Percentiles rank a stretch among this genome's conserved stretches.
phyloP scores from a whole-genome alignment of 2,329 filamentous ascomycete genomes.

The Amauroascus niger region DNA sequence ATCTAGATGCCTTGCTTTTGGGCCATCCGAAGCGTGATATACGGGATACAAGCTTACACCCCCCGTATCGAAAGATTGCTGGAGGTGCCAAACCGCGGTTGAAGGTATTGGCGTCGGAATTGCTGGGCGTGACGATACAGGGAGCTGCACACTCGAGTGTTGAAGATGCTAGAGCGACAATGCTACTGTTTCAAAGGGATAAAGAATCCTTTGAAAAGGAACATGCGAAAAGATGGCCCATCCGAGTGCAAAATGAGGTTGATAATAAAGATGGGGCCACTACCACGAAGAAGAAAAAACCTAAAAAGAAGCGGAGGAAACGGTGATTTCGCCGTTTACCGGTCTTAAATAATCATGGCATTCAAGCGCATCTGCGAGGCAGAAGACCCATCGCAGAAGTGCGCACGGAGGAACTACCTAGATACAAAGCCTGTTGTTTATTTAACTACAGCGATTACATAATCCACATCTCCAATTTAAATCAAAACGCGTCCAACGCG shows the following conservation, averaged over 20 bases:
- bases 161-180: constrained; percentile 76
- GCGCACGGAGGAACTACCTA: too few relatives aligned
- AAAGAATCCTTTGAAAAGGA: constrained; percentile 81
- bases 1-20: constrained; percentile 64
- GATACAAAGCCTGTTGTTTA: too few relatives aligned
- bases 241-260: constrained; percentile 29
- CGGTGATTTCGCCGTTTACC: background rate
- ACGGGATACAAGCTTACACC: constrained; percentile 72
- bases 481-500: background rate
- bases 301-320: constrained; percentile 38
- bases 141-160: constrained; percentile 52
- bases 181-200: constrained; percentile 75
- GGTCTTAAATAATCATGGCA: background rate
- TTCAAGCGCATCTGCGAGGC: background rate
- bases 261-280: constrained; percentile 34
- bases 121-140: constrained; percentile 52
- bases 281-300: constrained; percentile 41
- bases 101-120: constrained; percentile 47
- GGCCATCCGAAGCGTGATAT: constrained; percentile 68
- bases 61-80: constrained; percentile 57
- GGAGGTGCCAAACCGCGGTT: constrained; percentile 42
- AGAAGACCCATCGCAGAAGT: background rate
- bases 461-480: background rate
- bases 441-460: background rate
- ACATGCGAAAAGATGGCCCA: constrained; percentile 56